Evolutionary conservation across 225 moss, liverwort and hornwort species (phyloP), one percentile per base, ranked within the genome.

Genomic region (Physcomitrium patens): DNA sequence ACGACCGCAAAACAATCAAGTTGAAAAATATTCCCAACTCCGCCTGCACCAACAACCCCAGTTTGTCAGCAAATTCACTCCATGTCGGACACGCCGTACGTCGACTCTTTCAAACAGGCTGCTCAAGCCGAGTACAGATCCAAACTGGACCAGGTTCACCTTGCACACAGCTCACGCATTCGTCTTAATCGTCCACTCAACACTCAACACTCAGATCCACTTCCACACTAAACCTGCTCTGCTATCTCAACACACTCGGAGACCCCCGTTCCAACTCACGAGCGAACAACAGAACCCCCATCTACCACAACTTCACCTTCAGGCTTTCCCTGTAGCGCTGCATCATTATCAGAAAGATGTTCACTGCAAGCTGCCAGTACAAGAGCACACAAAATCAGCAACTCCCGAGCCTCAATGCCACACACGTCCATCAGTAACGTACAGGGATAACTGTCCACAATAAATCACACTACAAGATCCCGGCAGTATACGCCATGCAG

Each of bases 11-110:
- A 53, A 99, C 84, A 47, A 99, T 89, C 76, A 99, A 82, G 73
- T 90, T 93, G 76, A 95, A 99, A 74, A 99, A 99, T 44, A 99
- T 87, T 47, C 95, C 99, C 69, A 99, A 86, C 73, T 99, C 99
- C 79, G 69, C 95, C 97, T 99, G 88, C 45, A 73, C 43, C 58
- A 61, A 74, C 22, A 77, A 28, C 60, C 22, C 59, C 53, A 70
- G 66, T 47, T 19, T 50, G n/a, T 77, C 53, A 74, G 49, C 19
- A 8, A 55, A 18, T 55, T 1, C 0, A 17, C 7, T 18, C 31
- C 31, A 37, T 7, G 31, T 37, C 31, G 0, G 31, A 55, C n/a
- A 55, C 54, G 7, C 14, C 19, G 19, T 55, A 55, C 19, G 19
- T 7, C 65, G 54, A 47, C 50, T 10, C 24, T 22, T 63, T 22